phyloP scores from a whole-genome alignment of 352 stramenopile species.

The Globisporangium paddicum region DNA sequence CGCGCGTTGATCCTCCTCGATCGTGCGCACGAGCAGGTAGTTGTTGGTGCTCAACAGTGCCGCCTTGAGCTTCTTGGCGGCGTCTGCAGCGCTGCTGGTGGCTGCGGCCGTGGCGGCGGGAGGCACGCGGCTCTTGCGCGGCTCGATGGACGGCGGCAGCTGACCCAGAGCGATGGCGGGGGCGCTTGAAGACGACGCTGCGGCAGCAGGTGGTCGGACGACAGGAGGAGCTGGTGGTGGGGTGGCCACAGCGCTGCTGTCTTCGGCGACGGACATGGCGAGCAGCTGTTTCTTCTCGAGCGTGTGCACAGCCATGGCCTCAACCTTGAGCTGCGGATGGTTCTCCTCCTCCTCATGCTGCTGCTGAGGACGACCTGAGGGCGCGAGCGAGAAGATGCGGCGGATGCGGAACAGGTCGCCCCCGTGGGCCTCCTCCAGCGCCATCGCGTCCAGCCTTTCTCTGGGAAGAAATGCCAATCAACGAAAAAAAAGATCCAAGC shows the following conservation, averaged over 20 bases:
- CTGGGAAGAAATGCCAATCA: not conserved
- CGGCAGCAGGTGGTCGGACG: not conserved
- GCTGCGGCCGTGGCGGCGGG: not conserved
- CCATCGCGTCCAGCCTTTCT: not conserved
- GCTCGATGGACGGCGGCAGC: conserved; percentile 10
- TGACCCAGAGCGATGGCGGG: conserved; percentile 15
- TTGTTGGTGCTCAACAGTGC: conserved; percentile 20
- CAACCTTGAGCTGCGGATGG: conserved; percentile 27
- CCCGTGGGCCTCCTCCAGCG: conserved; percentile 23
- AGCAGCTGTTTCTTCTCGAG: conserved; percentile 72
- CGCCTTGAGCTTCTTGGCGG: conserved; percentile 1
- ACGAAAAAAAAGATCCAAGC: not conserved
- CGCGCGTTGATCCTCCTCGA: conserved; percentile 67
- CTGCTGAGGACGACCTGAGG: not conserved
- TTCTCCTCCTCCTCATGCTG: not conserved
- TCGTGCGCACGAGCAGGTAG: conserved; percentile 61
- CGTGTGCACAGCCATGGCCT: conserved; percentile 63
- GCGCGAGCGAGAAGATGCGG: conserved; percentile 43
- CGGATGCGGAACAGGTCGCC: conserved; percentile 75
- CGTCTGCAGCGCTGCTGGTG: not conserved
- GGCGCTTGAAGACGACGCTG: not conserved
- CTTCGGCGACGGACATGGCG: conserved; percentile 42
- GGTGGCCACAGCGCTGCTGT: not conserved
- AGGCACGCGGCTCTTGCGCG: conserved; percentile 8
- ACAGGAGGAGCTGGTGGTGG: not conserved